A percentile compares a stretch with the other conserved stretches of the same genome.
Evolutionary conservation across 2,329 filamentous ascomycete species (phyloP).

Genomic region (Fusarium annulatum): DNA sequence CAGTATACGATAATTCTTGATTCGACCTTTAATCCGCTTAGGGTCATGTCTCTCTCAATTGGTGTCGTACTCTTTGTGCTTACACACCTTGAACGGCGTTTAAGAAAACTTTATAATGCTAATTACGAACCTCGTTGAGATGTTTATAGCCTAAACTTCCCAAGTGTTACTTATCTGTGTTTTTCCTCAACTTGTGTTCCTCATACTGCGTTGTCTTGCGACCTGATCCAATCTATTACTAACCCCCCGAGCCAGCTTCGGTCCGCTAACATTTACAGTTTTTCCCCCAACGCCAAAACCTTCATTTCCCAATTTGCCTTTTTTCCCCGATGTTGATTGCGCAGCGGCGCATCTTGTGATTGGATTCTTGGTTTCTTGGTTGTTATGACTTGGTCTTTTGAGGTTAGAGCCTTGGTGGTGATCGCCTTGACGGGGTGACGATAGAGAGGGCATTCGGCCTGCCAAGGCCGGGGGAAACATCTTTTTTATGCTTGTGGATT

Average conservation of each 20-base stretch:
- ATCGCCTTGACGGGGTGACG: background rate
- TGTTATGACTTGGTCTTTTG: rapidly evolving
- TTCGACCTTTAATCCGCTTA: background rate
- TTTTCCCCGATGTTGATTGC: too few species aligned
- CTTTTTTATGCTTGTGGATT: background rate
- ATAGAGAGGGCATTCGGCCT: background rate
- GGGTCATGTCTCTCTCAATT: too few species aligned
- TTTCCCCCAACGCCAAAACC: too few species aligned
- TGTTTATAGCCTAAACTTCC: rapidly evolving
- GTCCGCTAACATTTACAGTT: too few species aligned
- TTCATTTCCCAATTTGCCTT: too few species aligned
- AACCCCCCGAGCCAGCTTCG: too few species aligned
- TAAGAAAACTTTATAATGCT: background rate
- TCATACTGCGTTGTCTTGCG: too few species aligned
- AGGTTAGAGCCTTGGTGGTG: background rate
- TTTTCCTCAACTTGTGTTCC: too few species aligned
- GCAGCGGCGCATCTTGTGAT: background rate
- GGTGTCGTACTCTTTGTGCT: too few species aligned
- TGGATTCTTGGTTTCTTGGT: background rate
- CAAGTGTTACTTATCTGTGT: too few species aligned
- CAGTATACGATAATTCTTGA: background rate
- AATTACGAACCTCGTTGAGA: background rate
- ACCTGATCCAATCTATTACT: too few species aligned
- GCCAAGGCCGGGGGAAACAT: background rate
- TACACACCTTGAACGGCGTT: too few species aligned